A percentile compares a stretch with the other conserved stretches of the same genome.
Evolutionary conservation across 78 protist genomes (phyloP).

Genomic region (Dictyostelium brefeldianum): DNA sequence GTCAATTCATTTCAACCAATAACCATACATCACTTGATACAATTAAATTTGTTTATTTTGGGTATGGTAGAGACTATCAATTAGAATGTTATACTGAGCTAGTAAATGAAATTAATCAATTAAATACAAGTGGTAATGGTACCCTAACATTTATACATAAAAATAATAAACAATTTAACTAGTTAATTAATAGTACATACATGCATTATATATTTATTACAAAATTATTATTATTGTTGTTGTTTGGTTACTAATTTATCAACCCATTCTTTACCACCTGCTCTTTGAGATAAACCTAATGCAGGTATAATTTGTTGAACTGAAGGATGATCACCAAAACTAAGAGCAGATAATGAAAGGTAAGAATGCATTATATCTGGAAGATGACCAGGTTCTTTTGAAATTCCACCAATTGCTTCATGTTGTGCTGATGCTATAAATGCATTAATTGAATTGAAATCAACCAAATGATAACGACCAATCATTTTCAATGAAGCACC

Average conservation of each 20-base stretch:
- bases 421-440: constrained; percentile 62
- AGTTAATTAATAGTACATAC: no score
- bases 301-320: constrained; percentile 11
- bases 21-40: no score
- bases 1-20: no score
- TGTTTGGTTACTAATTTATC: background rate
- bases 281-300: constrained; percentile 47
- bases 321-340: background rate
- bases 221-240: background rate
- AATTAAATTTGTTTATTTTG: no score
- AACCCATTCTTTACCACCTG: constrained; percentile 58
- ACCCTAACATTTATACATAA: background rate
- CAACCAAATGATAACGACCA: constrained; percentile 29
- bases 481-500: constrained; percentile 88
- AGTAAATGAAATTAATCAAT: no score
- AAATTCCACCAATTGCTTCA: constrained; percentile 60
- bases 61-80: no score
- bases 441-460: constrained; percentile 2
- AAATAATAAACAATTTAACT: background rate
- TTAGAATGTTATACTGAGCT: no score
- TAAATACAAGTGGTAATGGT: no score
- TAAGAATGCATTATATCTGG: constrained; percentile 85
- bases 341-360: constrained; percentile 66
- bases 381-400: constrained; percentile 41
- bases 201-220: background rate